Conservation (phyloP, 768 basidiomycete species). For the Trametes maxima region DNA sequence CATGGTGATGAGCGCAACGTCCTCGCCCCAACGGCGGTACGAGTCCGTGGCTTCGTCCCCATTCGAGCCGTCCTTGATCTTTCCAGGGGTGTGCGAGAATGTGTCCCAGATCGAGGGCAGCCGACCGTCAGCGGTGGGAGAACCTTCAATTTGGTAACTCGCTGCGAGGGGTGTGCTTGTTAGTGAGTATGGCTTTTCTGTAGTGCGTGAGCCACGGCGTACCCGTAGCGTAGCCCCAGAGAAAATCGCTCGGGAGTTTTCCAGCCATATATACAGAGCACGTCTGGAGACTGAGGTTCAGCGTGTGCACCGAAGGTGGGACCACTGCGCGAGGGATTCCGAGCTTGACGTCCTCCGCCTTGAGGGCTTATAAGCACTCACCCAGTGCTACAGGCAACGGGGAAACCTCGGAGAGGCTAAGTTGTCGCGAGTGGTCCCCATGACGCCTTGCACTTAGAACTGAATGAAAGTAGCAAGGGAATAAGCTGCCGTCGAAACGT, state of each 20-base stretch:
- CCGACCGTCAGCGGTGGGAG: slow-evolving; percentile 40
- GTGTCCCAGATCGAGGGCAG: slow-evolving; percentile 52
- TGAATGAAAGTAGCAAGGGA: neutral
- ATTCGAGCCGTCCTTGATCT: slow-evolving; percentile 45
- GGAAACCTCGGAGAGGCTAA: slow-evolving; percentile 6
- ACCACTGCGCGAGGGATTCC: too few species aligned
- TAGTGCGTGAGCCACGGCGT: slow-evolving; percentile 14
- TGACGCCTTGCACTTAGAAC: slow-evolving; percentile 3
- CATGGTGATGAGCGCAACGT: slow-evolving; percentile 47
- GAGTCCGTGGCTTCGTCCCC: slow-evolving; percentile 52
- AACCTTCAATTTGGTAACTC: slow-evolving; percentile 54
- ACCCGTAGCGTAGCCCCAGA: slow-evolving; percentile 76
- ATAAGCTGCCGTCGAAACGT: neutral
- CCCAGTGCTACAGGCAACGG: neutral
- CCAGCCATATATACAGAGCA: neutral
- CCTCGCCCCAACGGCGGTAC: slow-evolving; percentile 45
- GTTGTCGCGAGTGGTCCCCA: neutral
- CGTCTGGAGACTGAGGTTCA: neutral
- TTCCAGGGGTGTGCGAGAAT: slow-evolving; percentile 46
- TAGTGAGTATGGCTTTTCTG: neutral
- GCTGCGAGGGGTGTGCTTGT: slow-evolving; percentile 26
- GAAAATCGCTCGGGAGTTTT: slow-evolving; percentile 55
- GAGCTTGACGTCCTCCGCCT: neutral
- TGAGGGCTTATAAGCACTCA: neutral
- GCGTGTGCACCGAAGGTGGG: neutral